Conservation (phyloP, 768 basidiomycete species). For the Butyriboletus loyo region DNA sequence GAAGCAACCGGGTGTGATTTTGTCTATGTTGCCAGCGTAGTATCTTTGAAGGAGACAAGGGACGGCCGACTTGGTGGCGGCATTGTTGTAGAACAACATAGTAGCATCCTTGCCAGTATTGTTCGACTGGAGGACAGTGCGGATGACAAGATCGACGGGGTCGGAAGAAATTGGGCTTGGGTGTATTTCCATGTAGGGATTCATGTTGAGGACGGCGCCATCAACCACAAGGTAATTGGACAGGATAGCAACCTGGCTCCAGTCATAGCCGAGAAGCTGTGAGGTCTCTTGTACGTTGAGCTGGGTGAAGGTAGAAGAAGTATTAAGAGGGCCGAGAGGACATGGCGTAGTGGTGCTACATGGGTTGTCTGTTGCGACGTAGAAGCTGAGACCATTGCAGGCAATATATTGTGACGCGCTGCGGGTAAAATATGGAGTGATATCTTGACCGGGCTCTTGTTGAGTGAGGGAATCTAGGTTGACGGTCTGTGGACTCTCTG, state of each 20-base stretch:
- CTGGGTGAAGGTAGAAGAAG: slow-evolving; percentile 51
- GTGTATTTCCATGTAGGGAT: slow-evolving; percentile 77
- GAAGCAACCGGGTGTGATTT: slow-evolving; percentile 94
- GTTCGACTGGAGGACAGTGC: slow-evolving; percentile 53
- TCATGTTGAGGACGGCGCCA: slow-evolving; percentile 91
- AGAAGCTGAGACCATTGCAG: slow-evolving; percentile 62
- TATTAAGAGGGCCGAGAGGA: slow-evolving; percentile 58
- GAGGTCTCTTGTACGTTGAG: slow-evolving; percentile 66
- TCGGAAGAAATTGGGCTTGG: slow-evolving; percentile 67
- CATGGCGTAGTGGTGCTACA: slow-evolving; percentile 64
- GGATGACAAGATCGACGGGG: slow-evolving; percentile 78
- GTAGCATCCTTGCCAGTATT: slow-evolving; percentile 83
- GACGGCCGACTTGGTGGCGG: slow-evolving; percentile 62
- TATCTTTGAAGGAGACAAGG: slow-evolving; percentile 85
- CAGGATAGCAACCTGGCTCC: slow-evolving; percentile 79
- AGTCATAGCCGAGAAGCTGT: slow-evolving; percentile 80
- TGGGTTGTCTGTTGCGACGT: slow-evolving; percentile 70
- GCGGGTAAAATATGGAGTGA: slow-evolving; percentile 82
- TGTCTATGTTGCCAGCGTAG: slow-evolving; percentile 93
- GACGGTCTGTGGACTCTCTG: slow-evolving; percentile 45
- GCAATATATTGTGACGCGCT: slow-evolving; percentile 57
- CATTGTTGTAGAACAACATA: slow-evolving; percentile 73
- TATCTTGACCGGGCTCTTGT: slow-evolving; percentile 74
- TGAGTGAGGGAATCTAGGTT: slow-evolving; percentile 57
- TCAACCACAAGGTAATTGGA: slow-evolving; percentile 84